Conservation (phyloP, 2,329 filamentous ascomycete species). For the Graphilbum ipis-grandicollis region DNA sequence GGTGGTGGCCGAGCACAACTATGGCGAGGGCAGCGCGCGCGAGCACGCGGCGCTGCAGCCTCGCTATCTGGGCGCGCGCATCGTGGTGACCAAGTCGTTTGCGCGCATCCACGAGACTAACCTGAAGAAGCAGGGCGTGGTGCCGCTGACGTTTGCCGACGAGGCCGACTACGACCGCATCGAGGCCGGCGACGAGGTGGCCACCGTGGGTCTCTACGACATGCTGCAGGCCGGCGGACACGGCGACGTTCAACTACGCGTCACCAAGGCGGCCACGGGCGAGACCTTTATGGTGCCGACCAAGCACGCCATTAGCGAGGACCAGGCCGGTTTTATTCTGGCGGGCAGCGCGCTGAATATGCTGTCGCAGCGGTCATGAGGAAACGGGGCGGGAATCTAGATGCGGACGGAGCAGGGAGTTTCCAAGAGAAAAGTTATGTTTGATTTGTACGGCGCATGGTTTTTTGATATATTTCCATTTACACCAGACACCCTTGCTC, state of each 20-base stretch:
- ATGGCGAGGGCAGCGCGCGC: conserved; percentile 72
- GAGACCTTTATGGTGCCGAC: conserved; percentile 54
- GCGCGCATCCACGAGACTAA: conserved; percentile 88
- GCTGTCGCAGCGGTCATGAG: conserved; percentile 50
- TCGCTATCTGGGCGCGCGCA: conserved; percentile 64
- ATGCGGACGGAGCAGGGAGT: no score
- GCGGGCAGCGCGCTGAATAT: conserved; percentile 89
- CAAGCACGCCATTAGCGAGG: conserved; percentile 75
- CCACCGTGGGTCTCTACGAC: conserved; percentile 68
- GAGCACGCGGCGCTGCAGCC: conserved; percentile 81
- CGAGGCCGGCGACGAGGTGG: conserved; percentile 65
- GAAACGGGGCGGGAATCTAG: no score
- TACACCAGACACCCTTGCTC: no score
- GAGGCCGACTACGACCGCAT: conserved; percentile 79
- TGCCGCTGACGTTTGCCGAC: conserved; percentile 79
- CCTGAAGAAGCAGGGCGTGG: conserved; percentile 91
- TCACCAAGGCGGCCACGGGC: conserved; percentile 44
- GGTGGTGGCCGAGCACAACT: conserved; percentile 94
- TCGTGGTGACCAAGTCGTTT: conserved; percentile 67
- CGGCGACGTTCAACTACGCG: conserved; percentile 54
- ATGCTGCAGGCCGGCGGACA: conserved; percentile 63
- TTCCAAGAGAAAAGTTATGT: no score
- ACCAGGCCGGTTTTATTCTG: conserved; percentile 83
- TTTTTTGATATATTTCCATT: no score
- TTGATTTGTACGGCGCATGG: no score